Percentiles rank a stretch among this genome's conserved stretches.
These are phyloP conservation scores for Scutellaria galericulata DNA, from an alignment of 257 asterid species.

Conservation along the genomic window DNA sequence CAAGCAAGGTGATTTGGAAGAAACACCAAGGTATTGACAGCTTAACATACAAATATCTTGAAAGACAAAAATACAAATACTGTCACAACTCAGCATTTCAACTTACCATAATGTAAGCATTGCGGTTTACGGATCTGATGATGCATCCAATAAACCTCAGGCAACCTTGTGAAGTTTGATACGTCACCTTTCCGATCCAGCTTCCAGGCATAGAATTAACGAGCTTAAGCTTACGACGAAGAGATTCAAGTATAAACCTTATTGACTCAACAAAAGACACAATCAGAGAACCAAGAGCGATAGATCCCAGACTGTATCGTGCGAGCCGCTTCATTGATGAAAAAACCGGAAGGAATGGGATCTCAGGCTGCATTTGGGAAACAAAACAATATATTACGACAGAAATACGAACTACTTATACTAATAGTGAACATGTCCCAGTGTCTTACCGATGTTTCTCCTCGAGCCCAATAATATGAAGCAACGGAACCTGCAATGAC, in stretches of 20 bases:
- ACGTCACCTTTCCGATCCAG: slow-evolving; percentile 64
- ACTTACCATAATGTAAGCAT: slow-evolving; percentile 96
- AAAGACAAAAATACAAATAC: neutral
- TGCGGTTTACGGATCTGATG: slow-evolving; percentile 85
- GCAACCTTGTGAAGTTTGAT: slow-evolving; percentile 66
- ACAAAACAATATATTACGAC: no score
- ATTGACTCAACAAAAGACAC: slow-evolving; percentile 81
- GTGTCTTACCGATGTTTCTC: slow-evolving; percentile 73
- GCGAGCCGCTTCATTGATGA: slow-evolving; percentile 92
- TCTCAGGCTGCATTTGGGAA: slow-evolving; percentile 60
- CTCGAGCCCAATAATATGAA: slow-evolving; percentile 96
- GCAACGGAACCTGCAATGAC: slow-evolving; percentile 96
- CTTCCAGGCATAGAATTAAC: slow-evolving; percentile 61
- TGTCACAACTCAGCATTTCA: neutral
- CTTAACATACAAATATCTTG: neutral
- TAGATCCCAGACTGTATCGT: slow-evolving; percentile 86
- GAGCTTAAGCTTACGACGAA: slow-evolving; percentile 88
- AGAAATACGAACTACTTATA: no score
- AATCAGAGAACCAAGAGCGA: slow-evolving; percentile 85
- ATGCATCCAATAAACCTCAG: slow-evolving; percentile 75
- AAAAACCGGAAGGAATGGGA: slow-evolving; percentile 92
- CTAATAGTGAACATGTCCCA: neutral
- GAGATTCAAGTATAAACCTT: slow-evolving; percentile 83
- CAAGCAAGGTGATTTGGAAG: no score
- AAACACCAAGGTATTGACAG: no score